These are phyloP conservation scores for Narthecium ossifragum DNA, from an alignment of 106 monocot species.

Conservation along the genomic window DNA sequence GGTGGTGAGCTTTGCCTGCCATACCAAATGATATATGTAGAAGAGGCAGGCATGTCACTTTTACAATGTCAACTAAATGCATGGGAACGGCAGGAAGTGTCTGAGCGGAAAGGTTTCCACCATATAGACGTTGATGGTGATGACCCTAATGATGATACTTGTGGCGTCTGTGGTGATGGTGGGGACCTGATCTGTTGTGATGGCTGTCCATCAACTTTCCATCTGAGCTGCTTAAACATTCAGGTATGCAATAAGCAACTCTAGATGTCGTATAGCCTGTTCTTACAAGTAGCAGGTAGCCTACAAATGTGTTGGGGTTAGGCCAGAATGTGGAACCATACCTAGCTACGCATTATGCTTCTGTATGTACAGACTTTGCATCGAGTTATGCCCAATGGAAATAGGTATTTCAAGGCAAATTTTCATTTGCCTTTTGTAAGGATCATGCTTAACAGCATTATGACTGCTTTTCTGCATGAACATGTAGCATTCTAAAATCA, in stretches of 20 bases:
- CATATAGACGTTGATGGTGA: conserved; percentile 31
- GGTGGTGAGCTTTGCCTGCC: conserved; percentile 63
- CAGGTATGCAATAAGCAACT: conserved; percentile 59
- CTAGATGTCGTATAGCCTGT: too few species aligned
- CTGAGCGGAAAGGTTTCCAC: conserved; percentile 31
- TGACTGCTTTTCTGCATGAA: too few species aligned
- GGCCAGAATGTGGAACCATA: too few species aligned
- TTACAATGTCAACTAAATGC: conserved; percentile 59
- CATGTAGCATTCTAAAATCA: too few species aligned
- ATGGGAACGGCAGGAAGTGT: conserved; percentile 54
- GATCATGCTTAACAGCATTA: too few species aligned
- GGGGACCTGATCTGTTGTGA: conserved; percentile 89
- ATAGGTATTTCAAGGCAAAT: too few species aligned
- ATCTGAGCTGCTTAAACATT: conserved; percentile 65
- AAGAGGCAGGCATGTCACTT: conserved; percentile 36
- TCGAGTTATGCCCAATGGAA: too few species aligned
- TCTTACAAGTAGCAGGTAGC: too few species aligned
- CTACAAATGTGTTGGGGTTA: too few species aligned
- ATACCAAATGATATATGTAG: conserved; percentile 57
- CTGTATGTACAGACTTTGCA: too few species aligned
- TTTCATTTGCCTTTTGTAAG: too few species aligned
- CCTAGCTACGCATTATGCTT: too few species aligned
- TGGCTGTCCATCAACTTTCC: conserved; percentile 82
- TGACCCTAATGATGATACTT: conserved; percentile 91
- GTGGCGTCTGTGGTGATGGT: conserved; percentile 87